phyloP scores from a whole-genome alignment of 1,284 basidiomycete species.

The Ganoderma leucocontextum region DNA sequence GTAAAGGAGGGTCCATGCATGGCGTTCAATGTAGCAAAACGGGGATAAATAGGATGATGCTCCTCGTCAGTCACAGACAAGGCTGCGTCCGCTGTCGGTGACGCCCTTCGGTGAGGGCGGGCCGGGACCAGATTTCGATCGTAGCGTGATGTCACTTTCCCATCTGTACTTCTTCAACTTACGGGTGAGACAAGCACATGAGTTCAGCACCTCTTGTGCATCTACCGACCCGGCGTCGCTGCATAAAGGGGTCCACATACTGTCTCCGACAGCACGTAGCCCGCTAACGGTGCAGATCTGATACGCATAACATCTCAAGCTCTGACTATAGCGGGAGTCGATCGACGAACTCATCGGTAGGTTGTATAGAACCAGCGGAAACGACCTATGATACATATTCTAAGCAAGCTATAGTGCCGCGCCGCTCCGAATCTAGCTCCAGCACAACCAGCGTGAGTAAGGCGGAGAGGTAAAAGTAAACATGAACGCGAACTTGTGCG shows the following conservation, averaged over 20 bases:
- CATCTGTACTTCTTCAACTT: too few species aligned
- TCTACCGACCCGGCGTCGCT: too few species aligned
- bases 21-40: background rate
- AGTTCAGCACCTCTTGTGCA: too few species aligned
- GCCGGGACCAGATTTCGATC: background rate
- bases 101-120: background rate
- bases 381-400: conserved; percentile 5
- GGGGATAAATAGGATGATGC: too few species aligned
- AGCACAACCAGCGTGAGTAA: background rate
- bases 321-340: background rate
- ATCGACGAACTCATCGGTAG: background rate
- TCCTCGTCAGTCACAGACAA: background rate
- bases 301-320: background rate
- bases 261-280: background rate
- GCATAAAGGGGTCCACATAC: too few species aligned
- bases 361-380: background rate
- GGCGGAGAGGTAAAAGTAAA: background rate
- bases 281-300: background rate
- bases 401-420: conserved; percentile 2
- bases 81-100: background rate
- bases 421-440: background rate
- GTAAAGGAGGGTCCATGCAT: background rate
- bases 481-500: background rate
- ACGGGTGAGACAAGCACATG: too few species aligned
- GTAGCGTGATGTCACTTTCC: background rate